Percentiles rank a stretch among this genome's conserved stretches.
Evolutionary conservation across 1,284 basidiomycete species (phyloP).

Genomic region (Pascua sp.): DNA sequence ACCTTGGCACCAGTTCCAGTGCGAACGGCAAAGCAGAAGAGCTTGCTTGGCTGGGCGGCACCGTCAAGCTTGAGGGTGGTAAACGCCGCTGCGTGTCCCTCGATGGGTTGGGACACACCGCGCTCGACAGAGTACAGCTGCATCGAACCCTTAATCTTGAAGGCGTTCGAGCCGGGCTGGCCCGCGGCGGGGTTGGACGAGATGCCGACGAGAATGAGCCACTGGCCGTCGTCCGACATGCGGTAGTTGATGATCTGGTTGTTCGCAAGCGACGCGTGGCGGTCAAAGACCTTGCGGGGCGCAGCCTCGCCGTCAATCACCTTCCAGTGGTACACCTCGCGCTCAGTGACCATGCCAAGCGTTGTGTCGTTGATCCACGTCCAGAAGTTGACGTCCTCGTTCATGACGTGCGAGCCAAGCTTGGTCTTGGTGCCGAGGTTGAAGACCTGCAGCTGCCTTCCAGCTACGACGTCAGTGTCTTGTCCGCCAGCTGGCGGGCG

Average conservation of each 20-base stretch:
- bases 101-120: conserved; percentile 96
- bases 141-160: conserved; percentile 97
- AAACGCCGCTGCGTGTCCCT: conserved; percentile 97
- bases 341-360: conserved; percentile 93
- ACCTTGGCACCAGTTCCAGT: conserved; percentile 97
- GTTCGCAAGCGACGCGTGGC: conserved; percentile 88
- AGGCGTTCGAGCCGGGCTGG: conserved; percentile 72
- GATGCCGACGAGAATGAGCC: conserved; percentile 95
- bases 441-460: conserved; percentile 93
- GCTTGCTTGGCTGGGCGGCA: conserved; percentile 74
- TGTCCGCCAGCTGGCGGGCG: conserved; percentile 22
- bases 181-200: conserved; percentile 77
- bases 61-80: conserved; percentile 88
- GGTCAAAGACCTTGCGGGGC: conserved; percentile 70
- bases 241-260: conserved; percentile 99
- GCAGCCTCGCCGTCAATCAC: conserved; percentile 51
- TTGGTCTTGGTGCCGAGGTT: conserved; percentile 97
- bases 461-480: conserved; percentile 57
- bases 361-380: conserved; percentile 92
- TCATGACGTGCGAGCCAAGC: conserved; percentile 91
- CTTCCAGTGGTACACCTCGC: conserved; percentile 91
- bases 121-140: conserved; percentile 76
- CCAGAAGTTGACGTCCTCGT: conserved; percentile 97
- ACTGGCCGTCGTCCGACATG: conserved; percentile 86
- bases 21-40: conserved; percentile 94